Base-by-base conservation (phyloP, 2,329 filamentous ascomycete species). In the Xylariaceae sp. region DNA sequence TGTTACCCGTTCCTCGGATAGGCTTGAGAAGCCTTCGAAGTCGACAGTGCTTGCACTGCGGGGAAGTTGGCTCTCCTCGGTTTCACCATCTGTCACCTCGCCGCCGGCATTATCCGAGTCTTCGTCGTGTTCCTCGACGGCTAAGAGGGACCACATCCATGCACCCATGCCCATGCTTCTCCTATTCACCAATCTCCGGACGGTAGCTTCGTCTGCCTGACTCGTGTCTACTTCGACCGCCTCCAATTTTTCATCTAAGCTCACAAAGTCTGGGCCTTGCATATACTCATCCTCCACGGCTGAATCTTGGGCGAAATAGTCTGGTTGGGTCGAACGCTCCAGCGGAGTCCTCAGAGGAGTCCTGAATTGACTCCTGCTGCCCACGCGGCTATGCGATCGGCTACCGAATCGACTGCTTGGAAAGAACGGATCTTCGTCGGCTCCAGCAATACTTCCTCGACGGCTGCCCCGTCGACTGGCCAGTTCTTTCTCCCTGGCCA, bases 101-200 rank as follows among this genome's bases (percentile, higher is more conserved):
- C 60, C 62, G 2, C 62, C 62, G 8, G 63, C 66, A 9, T 57
- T 60, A 26, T 69, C 67, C 1, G 62, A 64, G 17, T 73, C 71
- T 38, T 79, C 75, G 2, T 76, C 78, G 42, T 77, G 72, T 56
- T 83, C 79, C 38, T 81, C 74, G 4, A 80, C 77, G 1, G 78
- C 71, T 56, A 83, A 83, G 9, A 84, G 65, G 19, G 72, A 75
- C 75, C 79, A 83, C 44, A 85, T 70, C 79, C 79, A 83, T 3
- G 74, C 74, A 4, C 72, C 74, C 31, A 76, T 60, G 8, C 74
- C 73, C 7, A 69, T 64, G 36, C 70, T 72, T 39, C 73, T 74
- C 15, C 70, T 66, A 45, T 73, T 70, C 26, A 83, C 73, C 4
- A 85, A 65, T 43, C 72, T 69, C 41, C 74, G 72, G 9, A 84